Evolutionary conservation across 768 basidiomycete genomes (phyloP), one percentile per base, ranked within the genome.

Genomic region (Hypholoma sublateritium): DNA sequence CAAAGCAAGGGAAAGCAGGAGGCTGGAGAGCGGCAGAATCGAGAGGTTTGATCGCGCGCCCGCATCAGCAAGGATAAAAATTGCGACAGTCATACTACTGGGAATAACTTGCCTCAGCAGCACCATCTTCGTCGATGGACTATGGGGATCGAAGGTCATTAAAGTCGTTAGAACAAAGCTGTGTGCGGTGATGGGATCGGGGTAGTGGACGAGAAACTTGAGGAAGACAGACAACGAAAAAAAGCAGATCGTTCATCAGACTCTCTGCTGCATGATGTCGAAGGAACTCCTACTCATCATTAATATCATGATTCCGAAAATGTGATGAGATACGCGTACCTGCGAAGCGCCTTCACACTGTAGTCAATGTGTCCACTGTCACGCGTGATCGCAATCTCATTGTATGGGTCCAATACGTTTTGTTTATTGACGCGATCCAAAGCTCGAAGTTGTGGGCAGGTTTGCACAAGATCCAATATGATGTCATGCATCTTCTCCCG

Each of bases 401-500:
- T 77, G 48, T 53, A 68, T 4, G 67, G 72, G 9, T 67, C 62
- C 39, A 72, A 59, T 19, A 74, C 73, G 17, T 67, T 62, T 51
- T 77, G 65, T 34, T 66, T 68, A 32, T 71, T 65, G 19, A 69
- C 69, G 59, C 80, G 75, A 55, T 81, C 80, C 7, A 81, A 62
- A 58, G 77, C 72, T 37, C 70, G 67, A 36, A 83, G 68, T 34
- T 73, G 69, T 28, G 79, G 77, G 54, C 77, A 78, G 3, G 68
- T 56, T 44, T 70, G 65, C 2, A 77, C 72, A 5, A 82, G 66
- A 46, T 71, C 65, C 60, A 71, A 64, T 35, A 81, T 77, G 7
- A 72, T 72, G 6, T 63, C 59, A 47, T 80, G 79, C 77, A 82
- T 77, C 22, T 58, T 62, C 24, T 70, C 62, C 60, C 72, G 72